These are phyloP conservation scores for Ormosia emarginata DNA, from an alignment of 306 rosid genomes.

Conservation along the genomic window DNA sequence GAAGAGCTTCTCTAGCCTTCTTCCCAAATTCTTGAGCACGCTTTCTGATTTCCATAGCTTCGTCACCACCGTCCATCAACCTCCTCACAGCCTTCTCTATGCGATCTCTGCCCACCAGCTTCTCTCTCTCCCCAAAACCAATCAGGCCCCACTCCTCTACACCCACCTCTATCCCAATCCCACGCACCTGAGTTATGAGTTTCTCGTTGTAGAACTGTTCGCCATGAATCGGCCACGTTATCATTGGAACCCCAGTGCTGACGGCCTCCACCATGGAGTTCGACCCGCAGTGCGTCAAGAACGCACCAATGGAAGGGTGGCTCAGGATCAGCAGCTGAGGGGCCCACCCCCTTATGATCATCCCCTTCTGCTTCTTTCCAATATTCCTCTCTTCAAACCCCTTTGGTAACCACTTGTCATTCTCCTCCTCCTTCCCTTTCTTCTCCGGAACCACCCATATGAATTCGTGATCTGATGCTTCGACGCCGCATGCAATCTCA, in stretches of 20 bases:
- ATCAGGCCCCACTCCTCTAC: conserved; percentile 15
- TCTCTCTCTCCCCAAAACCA: neutral
- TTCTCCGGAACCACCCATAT: conserved; percentile 20
- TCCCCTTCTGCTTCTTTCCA: too few species aligned
- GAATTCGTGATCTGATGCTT: neutral
- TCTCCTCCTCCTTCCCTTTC: neutral
- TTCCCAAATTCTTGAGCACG: neutral
- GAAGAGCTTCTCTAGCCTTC: conserved; percentile 23
- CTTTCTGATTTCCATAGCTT: conserved; percentile 16
- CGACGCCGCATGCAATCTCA: conserved; percentile 15
- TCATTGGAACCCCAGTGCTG: conserved; percentile 26
- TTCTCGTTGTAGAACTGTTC: conserved; percentile 35
- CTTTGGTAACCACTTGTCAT: neutral
- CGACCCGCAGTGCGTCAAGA: conserved; percentile 27
- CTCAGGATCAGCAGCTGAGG: conserved; percentile 7
- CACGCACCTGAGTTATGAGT: conserved; percentile 22
- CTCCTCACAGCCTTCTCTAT: conserved; percentile 32
- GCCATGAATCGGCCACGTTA: conserved; percentile 24
- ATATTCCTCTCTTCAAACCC: conserved; percentile 10
- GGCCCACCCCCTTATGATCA: conserved; percentile 30
- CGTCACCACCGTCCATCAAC: conserved; percentile 33
- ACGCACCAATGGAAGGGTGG: conserved; percentile 1
- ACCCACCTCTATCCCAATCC: conserved; percentile 41
- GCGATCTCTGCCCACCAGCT: neutral
- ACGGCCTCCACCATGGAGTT: conserved; percentile 8